Evolutionary conservation across 2,329 filamentous ascomycete species (phyloP).

Genomic region (Aspergillus flavus): DNA sequence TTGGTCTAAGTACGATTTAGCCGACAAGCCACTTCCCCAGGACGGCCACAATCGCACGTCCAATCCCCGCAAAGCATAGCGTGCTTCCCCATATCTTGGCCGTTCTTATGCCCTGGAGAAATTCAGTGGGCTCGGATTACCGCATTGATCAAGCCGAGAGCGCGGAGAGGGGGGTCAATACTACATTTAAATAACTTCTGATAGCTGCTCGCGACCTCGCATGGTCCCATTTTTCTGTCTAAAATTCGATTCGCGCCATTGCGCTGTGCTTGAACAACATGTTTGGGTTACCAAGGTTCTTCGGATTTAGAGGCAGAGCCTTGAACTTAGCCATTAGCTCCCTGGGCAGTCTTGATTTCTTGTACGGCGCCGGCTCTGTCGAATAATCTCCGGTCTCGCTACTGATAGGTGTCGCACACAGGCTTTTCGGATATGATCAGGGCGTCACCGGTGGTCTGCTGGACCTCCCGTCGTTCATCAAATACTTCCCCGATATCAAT

Average conservation of each 20-base stretch:
- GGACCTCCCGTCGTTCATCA: slow-evolving; percentile 42
- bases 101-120: slow-evolving; percentile 15
- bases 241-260: slow-evolving; percentile 11
- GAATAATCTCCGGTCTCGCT: neutral
- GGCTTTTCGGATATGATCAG: slow-evolving; percentile 42
- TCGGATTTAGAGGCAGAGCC: slow-evolving; percentile 30
- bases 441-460: slow-evolving; percentile 48
- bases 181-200: slow-evolving; percentile 26
- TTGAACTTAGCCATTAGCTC: slow-evolving; percentile 43
- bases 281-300: slow-evolving; percentile 32
- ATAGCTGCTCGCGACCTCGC: slow-evolving; percentile 8
- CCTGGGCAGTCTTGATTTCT: slow-evolving; percentile 47
- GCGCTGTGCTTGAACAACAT: slow-evolving; percentile 22
- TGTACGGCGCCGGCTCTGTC: slow-evolving; percentile 21
- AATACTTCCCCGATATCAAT: slow-evolving; percentile 40
- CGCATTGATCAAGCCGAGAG: slow-evolving; percentile 25
- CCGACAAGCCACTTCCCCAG: slow-evolving; percentile 19
- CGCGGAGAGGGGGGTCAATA: neutral
- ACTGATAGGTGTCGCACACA: slow-evolving; percentile 17
- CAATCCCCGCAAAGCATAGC: slow-evolving; percentile 20
- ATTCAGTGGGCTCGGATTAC: slow-evolving; percentile 27
- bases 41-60: slow-evolving; percentile 9
- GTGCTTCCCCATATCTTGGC: slow-evolving; percentile 30
- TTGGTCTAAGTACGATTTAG: slow-evolving; percentile 12
- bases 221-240: slow-evolving; percentile 4